These are phyloP conservation scores for Polymyxa betae DNA, from an alignment of 208 protist genomes.

Conservation along the genomic window DNA sequence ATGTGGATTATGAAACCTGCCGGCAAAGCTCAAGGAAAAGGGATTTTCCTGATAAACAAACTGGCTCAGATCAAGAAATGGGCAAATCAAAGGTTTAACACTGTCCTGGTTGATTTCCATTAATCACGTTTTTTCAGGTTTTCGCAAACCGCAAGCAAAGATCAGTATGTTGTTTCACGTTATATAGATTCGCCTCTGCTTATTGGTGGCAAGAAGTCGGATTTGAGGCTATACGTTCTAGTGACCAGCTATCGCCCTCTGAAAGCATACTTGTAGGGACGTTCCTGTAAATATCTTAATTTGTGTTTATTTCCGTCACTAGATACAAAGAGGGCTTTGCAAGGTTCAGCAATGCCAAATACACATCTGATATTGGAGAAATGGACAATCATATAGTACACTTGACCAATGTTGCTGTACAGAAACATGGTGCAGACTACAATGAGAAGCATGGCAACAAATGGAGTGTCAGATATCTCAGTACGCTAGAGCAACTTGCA, in stretches of 20 bases:
- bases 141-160: not conserved
- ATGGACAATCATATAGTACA: slow-evolving; percentile 76
- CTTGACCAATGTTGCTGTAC: slow-evolving; percentile 93
- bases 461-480: slow-evolving; percentile 84
- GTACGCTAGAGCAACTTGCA: slow-evolving; percentile 18
- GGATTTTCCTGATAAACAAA: slow-evolving; percentile 92
- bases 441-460: slow-evolving; percentile 89
- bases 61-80: slow-evolving; percentile 81
- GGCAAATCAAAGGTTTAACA: slow-evolving; percentile 49
- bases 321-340: slow-evolving; percentile 59
- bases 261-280: slow-evolving; percentile 49
- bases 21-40: slow-evolving; percentile 84
- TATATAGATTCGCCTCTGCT: slow-evolving; percentile 93
- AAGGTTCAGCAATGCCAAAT: slow-evolving; percentile 58
- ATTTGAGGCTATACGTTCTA: slow-evolving; percentile 94
- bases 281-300: not conserved
- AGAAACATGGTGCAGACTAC: slow-evolving; percentile 88
- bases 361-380: slow-evolving; percentile 52
- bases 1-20: slow-evolving; percentile 94
- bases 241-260: slow-evolving; percentile 71
- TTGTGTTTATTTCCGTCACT: not conserved
- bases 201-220: slow-evolving; percentile 93
- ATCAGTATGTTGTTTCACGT: slow-evolving; percentile 56
- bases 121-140: slow-evolving; percentile 17
- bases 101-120: slow-evolving; percentile 37